Base-by-base conservation (phyloP, 2,329 filamentous ascomycete genomes). In the Claviceps citrina region DNA sequence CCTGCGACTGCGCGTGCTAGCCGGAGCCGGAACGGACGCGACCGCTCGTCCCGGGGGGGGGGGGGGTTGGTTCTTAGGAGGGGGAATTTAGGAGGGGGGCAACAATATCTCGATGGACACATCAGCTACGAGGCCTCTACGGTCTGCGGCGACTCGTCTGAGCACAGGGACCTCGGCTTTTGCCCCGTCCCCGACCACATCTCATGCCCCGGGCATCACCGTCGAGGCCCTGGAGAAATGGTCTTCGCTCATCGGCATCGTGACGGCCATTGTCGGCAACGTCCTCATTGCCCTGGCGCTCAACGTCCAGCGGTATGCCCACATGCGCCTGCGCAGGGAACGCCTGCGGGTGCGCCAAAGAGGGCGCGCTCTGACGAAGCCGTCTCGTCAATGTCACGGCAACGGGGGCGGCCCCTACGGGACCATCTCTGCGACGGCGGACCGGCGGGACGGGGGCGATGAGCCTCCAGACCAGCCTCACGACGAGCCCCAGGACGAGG, bases 281-380 rank as follows among this genome's bases (percentile, higher is more conserved):
- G 67, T 95, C 26, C 71, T 98, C 39, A 96, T 98, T 49, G 93
- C 89, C 1, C 78, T 98, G 46, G 91, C 91, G 10, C 74, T 98
- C 45, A 98, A 98, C 56, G 89, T 93, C 37, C 91, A 98, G 61
- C 78, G 91, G 48, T 96, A 96, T 57, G 89, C 91, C 26, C 91
- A 98, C 56, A 84, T 91, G 42, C 75, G 81, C 42, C 71, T 98
- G 45, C 77, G 84, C 46, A 71, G 78, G 50, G 78, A 87, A 56
- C 76, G 71, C 49, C 67, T 71, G 34, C 70, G 73, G 45, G 64
- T 70, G 34, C 70, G 71, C 38, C 66, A 70, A 44, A 68, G 66
- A 35, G 68, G 71, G 8, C 71, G 65, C 47, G 64, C 69, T 38
- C 66, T 70, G n/a, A 53, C 70, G 50, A 72, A 68, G 49, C 66